These are phyloP conservation scores for Phytophthora citricola DNA, from an alignment of 352 stramenopile genomes.

Conservation along the genomic window DNA sequence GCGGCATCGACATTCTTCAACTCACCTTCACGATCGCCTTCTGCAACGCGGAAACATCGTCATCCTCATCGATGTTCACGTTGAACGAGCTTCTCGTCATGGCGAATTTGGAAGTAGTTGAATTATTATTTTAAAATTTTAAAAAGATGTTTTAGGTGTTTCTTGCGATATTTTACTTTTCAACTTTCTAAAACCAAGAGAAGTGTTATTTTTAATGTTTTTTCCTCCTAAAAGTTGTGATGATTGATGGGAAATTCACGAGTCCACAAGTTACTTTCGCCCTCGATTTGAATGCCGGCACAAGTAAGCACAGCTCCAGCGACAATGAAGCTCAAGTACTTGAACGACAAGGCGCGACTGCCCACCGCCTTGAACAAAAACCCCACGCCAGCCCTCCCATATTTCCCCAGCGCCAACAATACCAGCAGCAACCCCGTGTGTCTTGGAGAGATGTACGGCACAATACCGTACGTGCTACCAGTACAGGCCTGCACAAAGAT, in stretches of 20 bases:
- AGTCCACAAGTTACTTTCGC: constrained; percentile 12
- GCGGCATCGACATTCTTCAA: too few relatives aligned
- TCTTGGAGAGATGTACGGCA: constrained; percentile 51
- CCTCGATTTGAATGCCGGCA: constrained; percentile 9
- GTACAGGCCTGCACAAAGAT: constrained; percentile 73
- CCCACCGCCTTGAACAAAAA: constrained; percentile 58
- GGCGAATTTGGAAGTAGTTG: too few relatives aligned
- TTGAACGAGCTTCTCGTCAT: too few relatives aligned
- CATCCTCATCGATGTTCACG: too few relatives aligned
- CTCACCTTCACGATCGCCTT: too few relatives aligned
- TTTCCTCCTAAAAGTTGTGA: constrained; percentile 2
- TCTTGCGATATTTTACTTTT: too few relatives aligned
- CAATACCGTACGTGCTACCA: constrained; percentile 63
- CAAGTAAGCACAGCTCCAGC: constrained; percentile 9
- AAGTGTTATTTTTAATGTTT: too few relatives aligned
- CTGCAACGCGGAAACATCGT: too few relatives aligned
- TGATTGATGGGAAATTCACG: constrained; percentile 2
- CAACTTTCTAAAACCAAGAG: too few relatives aligned
- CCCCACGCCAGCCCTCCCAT: constrained; percentile 55
- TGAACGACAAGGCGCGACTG: constrained; percentile 38
- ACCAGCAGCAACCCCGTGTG: constrained; percentile 47
- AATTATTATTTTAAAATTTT: too few relatives aligned
- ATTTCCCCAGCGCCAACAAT: constrained; percentile 65
- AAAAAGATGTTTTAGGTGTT: too few relatives aligned
- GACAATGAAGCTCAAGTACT: constrained; percentile 47